These are phyloP conservation scores for Mucor mucedo DNA, from an alignment of 371 early-diverging fungal species.

Conservation along the genomic window DNA sequence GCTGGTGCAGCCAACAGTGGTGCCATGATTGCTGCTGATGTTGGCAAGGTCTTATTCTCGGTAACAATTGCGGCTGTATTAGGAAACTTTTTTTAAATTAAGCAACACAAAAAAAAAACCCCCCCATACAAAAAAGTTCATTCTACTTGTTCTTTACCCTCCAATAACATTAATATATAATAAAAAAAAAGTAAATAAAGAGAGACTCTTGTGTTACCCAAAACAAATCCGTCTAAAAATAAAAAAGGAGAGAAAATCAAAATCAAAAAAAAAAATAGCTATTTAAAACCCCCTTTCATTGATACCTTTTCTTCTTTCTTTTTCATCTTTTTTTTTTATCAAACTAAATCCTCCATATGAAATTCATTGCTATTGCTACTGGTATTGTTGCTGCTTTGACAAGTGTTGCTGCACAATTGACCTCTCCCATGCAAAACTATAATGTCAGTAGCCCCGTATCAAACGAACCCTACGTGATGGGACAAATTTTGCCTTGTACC, in stretches of 20 bases:
- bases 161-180: background rate
- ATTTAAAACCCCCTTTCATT: slow-evolving; percentile 7
- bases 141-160: background rate
- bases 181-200: background rate
- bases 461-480: slow-evolving; percentile 46
- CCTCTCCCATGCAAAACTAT: slow-evolving; percentile 42
- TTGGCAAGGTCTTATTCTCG: slow-evolving; percentile 14
- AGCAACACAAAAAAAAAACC: no score
- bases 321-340: slow-evolving; percentile 9
- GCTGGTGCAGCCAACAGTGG: slow-evolving; percentile 2
- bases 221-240: no score
- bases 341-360: slow-evolving; percentile 14
- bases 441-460: slow-evolving; percentile 45
- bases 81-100: slow-evolving; percentile 8
- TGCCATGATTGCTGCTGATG: background rate
- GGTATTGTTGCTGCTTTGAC: slow-evolving; percentile 22
- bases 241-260: slow-evolving; percentile 1
- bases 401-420: slow-evolving; percentile 37
- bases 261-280: slow-evolving; percentile 1
- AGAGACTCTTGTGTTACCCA: background rate
- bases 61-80: slow-evolving; percentile 17
- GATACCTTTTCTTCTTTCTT: slow-evolving; percentile 2
- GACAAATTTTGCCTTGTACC: slow-evolving; percentile 45
- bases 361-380: slow-evolving; percentile 22
- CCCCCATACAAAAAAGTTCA: background rate